phyloP scores from a whole-genome alignment of 768 basidiomycete species.

The button mushroom (Agaricus bisporus) region DNA sequence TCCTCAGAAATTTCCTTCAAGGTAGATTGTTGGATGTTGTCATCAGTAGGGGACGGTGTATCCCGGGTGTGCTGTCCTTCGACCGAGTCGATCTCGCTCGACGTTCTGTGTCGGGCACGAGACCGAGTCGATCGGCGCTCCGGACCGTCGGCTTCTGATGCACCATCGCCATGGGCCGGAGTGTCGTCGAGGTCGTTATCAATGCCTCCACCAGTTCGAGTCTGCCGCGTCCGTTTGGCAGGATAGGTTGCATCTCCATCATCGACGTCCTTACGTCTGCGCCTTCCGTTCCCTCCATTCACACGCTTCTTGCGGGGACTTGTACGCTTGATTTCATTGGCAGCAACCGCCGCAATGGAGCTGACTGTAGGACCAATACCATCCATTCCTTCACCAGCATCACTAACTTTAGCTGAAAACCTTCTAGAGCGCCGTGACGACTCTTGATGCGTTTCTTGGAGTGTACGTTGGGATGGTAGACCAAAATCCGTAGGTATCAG shows the following conservation, averaged over 20 bases:
- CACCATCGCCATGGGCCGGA: not conserved
- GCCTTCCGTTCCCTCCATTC: constrained; percentile 41
- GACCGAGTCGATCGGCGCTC: constrained; percentile 10
- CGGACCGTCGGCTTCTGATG: constrained; percentile 4
- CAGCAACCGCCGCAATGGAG: constrained; percentile 27
- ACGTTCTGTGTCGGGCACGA: not conserved
- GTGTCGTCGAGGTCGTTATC: constrained; percentile 4
- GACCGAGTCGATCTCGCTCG: constrained; percentile 5
- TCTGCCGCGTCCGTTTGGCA: constrained; percentile 52
- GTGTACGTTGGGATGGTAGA: constrained; percentile 40
- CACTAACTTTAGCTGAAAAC: constrained; percentile 43
- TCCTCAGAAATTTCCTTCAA: not conserved
- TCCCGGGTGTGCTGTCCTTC: not conserved
- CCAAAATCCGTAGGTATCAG: constrained; percentile 55
- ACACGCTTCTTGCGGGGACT: constrained; percentile 47
- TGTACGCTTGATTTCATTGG: constrained; percentile 27
- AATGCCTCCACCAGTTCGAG: not conserved
- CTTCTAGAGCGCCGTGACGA: constrained; percentile 41
- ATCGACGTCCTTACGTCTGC: constrained; percentile 54
- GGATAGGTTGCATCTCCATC: constrained; percentile 66
- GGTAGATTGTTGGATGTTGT: not conserved
- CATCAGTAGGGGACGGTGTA: constrained; percentile 1
- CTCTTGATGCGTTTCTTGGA: constrained; percentile 35
- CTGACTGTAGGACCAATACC: constrained; percentile 18
- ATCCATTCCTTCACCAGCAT: constrained; percentile 33